phyloP scores from a whole-genome alignment of 805 yeast species.

The Lipomyces kockii region DNA sequence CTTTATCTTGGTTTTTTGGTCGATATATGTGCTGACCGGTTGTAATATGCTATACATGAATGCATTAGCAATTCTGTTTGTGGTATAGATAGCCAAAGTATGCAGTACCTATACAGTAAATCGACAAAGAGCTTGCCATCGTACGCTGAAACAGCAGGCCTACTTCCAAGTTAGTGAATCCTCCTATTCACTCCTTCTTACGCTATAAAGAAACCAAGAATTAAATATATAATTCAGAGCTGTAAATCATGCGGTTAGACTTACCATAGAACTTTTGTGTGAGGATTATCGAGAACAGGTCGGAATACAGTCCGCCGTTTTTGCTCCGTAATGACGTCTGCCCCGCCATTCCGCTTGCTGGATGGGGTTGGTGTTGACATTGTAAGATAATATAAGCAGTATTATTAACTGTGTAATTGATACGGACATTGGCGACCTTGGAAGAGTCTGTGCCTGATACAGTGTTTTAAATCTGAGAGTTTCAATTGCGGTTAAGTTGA shows the following conservation, averaged over 20 bases:
- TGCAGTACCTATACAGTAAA: conserved; percentile 19
- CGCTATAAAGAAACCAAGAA: neutral
- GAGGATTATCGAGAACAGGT: conserved; percentile 41
- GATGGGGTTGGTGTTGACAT: neutral
- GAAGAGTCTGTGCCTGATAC: too few species aligned
- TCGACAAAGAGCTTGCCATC: conserved; percentile 29
- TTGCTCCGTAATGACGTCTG: conserved; percentile 6
- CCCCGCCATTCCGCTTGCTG: neutral
- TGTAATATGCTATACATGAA: conserved; percentile 11
- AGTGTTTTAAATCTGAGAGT: too few species aligned
- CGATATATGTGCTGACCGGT: conserved; percentile 19
- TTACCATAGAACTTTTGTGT: conserved; percentile 31
- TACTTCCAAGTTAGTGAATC: neutral
- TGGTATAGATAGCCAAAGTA: neutral
- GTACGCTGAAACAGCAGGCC: conserved; percentile 27
- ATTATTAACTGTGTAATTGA: neutral
- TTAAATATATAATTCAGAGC: neutral
- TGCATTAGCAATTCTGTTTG: neutral
- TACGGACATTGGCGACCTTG: neutral
- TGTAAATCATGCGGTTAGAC: neutral
- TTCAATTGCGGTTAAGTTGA: too few species aligned
- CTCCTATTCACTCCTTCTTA: neutral
- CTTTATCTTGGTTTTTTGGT: conserved; percentile 7
- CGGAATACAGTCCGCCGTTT: conserved; percentile 38
- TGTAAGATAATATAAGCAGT: neutral